phyloP scores from a whole-genome alignment of 208 protist genomes.

The Porcisia hertigi region DNA sequence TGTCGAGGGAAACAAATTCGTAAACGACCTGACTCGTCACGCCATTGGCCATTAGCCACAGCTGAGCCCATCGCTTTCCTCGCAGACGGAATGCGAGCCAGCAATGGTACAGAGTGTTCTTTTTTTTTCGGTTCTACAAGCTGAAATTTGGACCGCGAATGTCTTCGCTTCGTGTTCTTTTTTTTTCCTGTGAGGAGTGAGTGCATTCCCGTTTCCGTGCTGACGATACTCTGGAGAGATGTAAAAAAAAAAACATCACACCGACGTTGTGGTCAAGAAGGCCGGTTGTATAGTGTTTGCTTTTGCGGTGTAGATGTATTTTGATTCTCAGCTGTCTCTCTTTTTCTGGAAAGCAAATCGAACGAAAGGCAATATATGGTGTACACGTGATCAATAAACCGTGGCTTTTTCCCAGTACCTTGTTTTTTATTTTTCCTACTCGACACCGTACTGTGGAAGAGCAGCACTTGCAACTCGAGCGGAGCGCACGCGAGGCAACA shows the following conservation, averaged over 20 bases:
- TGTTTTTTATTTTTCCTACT: neutral
- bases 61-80: neutral
- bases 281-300: neutral
- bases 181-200: no score
- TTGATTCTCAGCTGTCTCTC: neutral
- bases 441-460: neutral
- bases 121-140: neutral
- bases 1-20: conserved; percentile 83
- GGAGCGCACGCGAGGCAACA: no score
- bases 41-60: conserved; percentile 30
- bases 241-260: neutral
- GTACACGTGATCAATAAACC: neutral
- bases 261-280: neutral
- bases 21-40: conserved; percentile 66
- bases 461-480: no score
- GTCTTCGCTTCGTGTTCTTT: neutral
- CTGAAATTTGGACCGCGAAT: neutral
- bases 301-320: conserved; percentile 7
- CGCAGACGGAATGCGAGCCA: neutral
- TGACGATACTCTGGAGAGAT: neutral
- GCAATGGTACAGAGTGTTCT: neutral
- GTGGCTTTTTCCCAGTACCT: neutral
- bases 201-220: neutral
- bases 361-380: neutral
- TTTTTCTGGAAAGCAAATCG: neutral